Base-by-base conservation (phyloP, 352 stramenopile species). In the Globisporangium emineosum region DNA sequence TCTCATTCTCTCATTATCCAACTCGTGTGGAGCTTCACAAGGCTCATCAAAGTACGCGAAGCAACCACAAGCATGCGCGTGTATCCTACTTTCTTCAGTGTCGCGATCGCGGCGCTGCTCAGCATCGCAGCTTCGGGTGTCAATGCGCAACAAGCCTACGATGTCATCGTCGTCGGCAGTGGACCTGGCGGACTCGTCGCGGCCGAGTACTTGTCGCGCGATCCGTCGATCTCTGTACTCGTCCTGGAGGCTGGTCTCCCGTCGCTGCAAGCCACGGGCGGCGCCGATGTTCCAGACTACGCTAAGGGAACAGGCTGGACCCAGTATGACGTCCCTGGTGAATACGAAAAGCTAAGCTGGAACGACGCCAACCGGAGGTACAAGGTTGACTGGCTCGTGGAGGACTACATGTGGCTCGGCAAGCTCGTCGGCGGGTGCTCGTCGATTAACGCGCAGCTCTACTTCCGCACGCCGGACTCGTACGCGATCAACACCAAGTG, bases 351-450 rank as follows among this genome's bases (percentile, higher is more conserved):
- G 56, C 50, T 57, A 9, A 82, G 84, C 57, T 79, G 77, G 65
- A 78, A 76, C 37, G 17, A 45, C 17, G 64, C 64, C 21, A 75
- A 79, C 45, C 68, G 78, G 27, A 74, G 62, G 33, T 84, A 84
- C 57, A 70, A 73, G 5, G 69, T 72, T 9, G 75, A 87, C 42
- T 88, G 68, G 65, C n/a, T n/a, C n/a, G n/a, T n/a, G 42, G 68
- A 13, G 50, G 58, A 17, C 59, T 68, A 79, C 49, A 71, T 80
- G 66, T 88, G 70, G 69, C 68, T 86, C 17, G 88, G 86, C 30
- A 91, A 91, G 62, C 70, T 82, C 35, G 59, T 96, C 27, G 88
- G 85, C 33, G 89, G 87, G n/a, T 91, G 74, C 61, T 90, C 77
- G 49, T 89, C 78, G 8, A 78, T 94, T 60, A 95, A 92, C 57